phyloP scores from a whole-genome alignment of 495 filamentous ascomycete species.

The Copromyces sp. region DNA sequence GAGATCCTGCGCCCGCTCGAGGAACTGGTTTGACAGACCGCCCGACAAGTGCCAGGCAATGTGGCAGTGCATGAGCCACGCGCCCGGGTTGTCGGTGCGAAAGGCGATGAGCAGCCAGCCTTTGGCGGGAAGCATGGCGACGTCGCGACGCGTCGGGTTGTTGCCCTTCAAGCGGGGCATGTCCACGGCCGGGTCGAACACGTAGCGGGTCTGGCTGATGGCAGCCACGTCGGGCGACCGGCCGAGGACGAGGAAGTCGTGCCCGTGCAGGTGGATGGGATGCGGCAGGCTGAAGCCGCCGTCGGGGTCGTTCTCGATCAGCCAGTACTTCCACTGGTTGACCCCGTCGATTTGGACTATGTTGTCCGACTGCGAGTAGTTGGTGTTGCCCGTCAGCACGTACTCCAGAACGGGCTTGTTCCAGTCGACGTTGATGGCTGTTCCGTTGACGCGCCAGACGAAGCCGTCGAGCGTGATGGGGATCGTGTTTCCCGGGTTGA shows the following conservation, averaged over 20 bases:
- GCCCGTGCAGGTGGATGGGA: constrained; percentile 40
- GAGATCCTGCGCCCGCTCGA: constrained; percentile 32
- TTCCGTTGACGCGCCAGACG: constrained; percentile 33
- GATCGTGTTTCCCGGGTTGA: constrained; percentile 19
- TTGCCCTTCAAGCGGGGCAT: constrained; percentile 21
- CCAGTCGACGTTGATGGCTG: constrained; percentile 34
- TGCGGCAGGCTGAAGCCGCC: constrained; percentile 25
- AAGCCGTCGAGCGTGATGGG: constrained; percentile 22
- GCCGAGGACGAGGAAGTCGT: constrained; percentile 51
- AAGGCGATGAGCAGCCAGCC: constrained; percentile 45
- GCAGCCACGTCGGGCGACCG: constrained; percentile 18
- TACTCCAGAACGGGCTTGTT: constrained; percentile 28
- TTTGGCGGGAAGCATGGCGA: constrained; percentile 36
- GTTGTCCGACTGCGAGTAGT: constrained; percentile 29
- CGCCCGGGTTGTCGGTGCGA: constrained; percentile 46
- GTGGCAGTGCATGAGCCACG: constrained; percentile 50
- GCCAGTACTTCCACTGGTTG: constrained; percentile 41
- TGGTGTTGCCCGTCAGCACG: constrained; percentile 26
- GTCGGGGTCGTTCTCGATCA: constrained; percentile 44
- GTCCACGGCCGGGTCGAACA: constrained; percentile 27
- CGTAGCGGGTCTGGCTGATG: constrained; percentile 8
- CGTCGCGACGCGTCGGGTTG: constrained; percentile 54
- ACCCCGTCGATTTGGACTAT: constrained; percentile 23
- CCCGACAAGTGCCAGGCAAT: constrained; percentile 45
- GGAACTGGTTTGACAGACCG: constrained; percentile 39